A percentile compares a stretch with the other conserved stretches of the same genome.
These are phyloP conservation scores for Trichoderma sp. DNA, from an alignment of 2,329 filamentous ascomycete species.

Conservation along the genomic window DNA sequence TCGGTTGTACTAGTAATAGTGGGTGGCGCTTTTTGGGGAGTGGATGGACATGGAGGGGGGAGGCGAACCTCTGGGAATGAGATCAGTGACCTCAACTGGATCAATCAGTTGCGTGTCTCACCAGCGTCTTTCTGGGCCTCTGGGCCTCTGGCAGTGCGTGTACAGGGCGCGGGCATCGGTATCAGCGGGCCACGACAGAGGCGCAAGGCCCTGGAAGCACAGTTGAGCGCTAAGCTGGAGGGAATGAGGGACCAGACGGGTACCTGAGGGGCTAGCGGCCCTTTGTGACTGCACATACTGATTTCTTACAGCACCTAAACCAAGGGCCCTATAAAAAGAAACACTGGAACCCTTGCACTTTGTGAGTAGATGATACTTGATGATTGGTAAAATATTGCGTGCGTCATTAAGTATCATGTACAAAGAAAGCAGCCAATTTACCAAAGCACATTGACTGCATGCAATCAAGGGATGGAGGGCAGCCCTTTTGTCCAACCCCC, in stretches of 20 bases:
- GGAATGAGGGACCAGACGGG: neutral
- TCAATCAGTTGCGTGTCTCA: conserved; percentile 5
- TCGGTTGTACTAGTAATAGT: neutral
- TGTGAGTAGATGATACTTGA: neutral
- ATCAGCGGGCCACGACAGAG: conserved; percentile 6
- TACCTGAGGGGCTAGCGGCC: conserved; percentile 17
- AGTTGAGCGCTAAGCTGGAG: conserved; percentile 1
- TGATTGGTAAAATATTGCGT: no score
- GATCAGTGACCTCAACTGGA: neutral
- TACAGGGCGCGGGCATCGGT: conserved; percentile 14
- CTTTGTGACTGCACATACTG: neutral
- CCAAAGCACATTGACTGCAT: neutral
- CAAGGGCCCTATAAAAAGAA: neutral
- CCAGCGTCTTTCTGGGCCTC: neutral
- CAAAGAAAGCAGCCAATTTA: neutral
- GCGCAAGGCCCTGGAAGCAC: conserved; percentile 15
- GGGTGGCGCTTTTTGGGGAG: neutral
- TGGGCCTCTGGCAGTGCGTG: neutral
- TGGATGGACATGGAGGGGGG: neutral
- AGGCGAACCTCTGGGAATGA: neutral
- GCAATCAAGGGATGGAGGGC: neutral
- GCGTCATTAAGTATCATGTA: neutral
- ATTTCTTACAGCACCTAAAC: conserved; percentile 1
- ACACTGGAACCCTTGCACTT: neutral
- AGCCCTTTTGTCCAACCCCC: neutral